Evolutionary conservation across 78 protist genomes (phyloP), one percentile per base, ranked within the genome.

Genomic region (Acrasis kona): DNA sequence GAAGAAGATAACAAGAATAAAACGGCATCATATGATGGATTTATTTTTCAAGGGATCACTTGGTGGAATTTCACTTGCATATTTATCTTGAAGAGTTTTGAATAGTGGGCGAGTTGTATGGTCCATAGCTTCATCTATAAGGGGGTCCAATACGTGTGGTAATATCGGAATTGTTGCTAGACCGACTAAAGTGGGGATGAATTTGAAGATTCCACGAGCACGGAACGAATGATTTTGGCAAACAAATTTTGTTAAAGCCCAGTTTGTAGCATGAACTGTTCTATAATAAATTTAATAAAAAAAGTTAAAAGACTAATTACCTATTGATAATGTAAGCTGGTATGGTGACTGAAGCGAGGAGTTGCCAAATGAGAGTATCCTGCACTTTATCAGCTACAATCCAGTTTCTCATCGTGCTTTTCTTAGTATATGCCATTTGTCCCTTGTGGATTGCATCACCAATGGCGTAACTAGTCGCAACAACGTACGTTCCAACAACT

Each of bases 361-460:
- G 2, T 69, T 74, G 78, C 41, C 66, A 74, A 31, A 74, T n/a
- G n/a, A n/a, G 41, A 2, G 78, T 58, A 9, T 38, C 78, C 41
- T 9, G 31, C 3, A 30, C 5, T 5, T 34, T 29, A 2, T 9
- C 67, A 3, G 66, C 3, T 34, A 3, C 31, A 58, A 50, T 65
- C 3, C 2, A 2, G 38, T 3, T 39, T 10, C 3, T 31, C 6
- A 4, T 5, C 38, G 34, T 6, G 61, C 30, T 36, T 19, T 65
- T 35, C 42, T 69, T 6, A 29, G 10, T 27, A 28, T 3, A 2
- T 5, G 31, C 70, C 27, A 32, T 30, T 30, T 41, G 3, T 3
- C 66, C 75, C 4, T 70, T 64, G 69, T 76, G 74, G 72, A 7
- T 2, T 12, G 35, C 5, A n/a, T 76, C 80, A 29, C 80, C 80